Evolutionary conservation across 495 filamentous ascomycete species (phyloP), one percentile per base, ranked within the genome.

Genomic region (Astrothelium subdiscretum): DNA sequence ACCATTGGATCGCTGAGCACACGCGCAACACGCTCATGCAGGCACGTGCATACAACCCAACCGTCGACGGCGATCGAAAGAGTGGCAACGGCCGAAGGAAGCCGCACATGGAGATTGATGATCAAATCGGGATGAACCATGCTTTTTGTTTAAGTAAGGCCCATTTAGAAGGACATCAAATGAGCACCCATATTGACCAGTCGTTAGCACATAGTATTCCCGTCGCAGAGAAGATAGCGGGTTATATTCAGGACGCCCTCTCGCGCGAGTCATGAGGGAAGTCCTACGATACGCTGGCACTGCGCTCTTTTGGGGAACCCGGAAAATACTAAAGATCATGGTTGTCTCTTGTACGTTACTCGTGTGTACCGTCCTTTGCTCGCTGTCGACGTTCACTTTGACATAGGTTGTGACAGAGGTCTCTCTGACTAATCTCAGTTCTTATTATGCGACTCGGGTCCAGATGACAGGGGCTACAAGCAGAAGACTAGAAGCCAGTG

Each of bases 1-100:
- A 97, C 67, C 80, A 87, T 68, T 96, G 92, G 92, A 89, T 97
- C 27, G 87, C 87, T 1, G 77, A 89, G 60, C 74, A 81, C 71
- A 86, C 86, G 42, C 76, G 92, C 35, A 88, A 95, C 68, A 83
- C 80, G 58, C 82, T 96, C 60, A 86, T 96, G 65, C 77, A 73
- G 27, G 52, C 78, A 2, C 70, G 86, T 18, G 80, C 74, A 10
- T 59, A 70, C 66, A 59, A 66, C 66, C 59, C 68, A 72, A 60
- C 65, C 20, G 15, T 22, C 29, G 31, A 44, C 1, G 43, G 31
- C 1, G 59, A 58, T 43, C 54, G 27, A 43, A 62, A 59, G 52
- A 62, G 42, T 71, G 75, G 35, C 69, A 70, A 42, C n/a, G 43
- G 44, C 24, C 32, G 42, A 12, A 74, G 78, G 40, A 86, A 85